A percentile compares a stretch with the other conserved stretches of the same genome.
phyloP scores from a whole-genome alignment of 1,139 yeast species.

The Candida labiduridarum region DNA sequence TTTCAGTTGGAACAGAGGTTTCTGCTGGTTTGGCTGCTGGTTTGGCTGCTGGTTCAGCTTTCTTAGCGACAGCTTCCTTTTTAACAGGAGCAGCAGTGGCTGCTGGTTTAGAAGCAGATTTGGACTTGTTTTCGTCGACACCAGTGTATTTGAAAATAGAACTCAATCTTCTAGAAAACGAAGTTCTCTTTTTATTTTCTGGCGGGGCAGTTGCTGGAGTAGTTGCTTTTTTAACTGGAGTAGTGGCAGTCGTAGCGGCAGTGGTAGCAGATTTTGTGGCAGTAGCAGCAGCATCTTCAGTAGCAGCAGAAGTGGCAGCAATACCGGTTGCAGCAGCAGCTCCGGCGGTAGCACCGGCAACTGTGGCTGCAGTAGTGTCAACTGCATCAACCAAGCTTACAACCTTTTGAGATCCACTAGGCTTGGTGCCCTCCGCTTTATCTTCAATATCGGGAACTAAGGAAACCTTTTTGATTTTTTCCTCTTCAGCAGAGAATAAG shows the following conservation, averaged over 20 bases:
- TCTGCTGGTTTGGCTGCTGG: no score
- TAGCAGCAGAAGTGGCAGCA: slow-evolving; percentile 2
- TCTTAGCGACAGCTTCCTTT: slow-evolving; percentile 11
- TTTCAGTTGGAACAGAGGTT: no score
- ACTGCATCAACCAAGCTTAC: slow-evolving; percentile 6
- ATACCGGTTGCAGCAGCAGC: slow-evolving; percentile 5
- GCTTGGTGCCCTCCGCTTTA: slow-evolving; percentile 4
- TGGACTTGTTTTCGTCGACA: slow-evolving; percentile 5
- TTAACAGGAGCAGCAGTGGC: slow-evolving; percentile 12
- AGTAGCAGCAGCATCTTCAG: slow-evolving; percentile 5
- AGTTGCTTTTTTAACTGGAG: slow-evolving; percentile 3
- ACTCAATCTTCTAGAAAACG: slow-evolving; percentile 17
- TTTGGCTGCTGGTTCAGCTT: not conserved
- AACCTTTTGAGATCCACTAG: slow-evolving; percentile 1
- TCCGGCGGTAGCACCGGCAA: slow-evolving; percentile 2
- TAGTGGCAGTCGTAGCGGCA: slow-evolving; percentile 1
- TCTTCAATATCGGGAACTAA: slow-evolving; percentile 15
- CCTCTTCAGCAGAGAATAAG: slow-evolving; percentile 36
- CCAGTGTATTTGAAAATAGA: slow-evolving; percentile 13
- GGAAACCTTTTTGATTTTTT: slow-evolving; percentile 21
- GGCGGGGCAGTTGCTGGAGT: slow-evolving; percentile 12
- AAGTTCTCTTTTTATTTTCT: slow-evolving; percentile 11
- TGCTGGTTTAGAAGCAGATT: slow-evolving; percentile 7
- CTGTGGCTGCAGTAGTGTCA: slow-evolving; percentile 7
- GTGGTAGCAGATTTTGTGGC: slow-evolving; percentile 6